These are phyloP conservation scores for Hygrophorus pudorinus DNA, from an alignment of 768 basidiomycete species.

Conservation along the genomic window DNA sequence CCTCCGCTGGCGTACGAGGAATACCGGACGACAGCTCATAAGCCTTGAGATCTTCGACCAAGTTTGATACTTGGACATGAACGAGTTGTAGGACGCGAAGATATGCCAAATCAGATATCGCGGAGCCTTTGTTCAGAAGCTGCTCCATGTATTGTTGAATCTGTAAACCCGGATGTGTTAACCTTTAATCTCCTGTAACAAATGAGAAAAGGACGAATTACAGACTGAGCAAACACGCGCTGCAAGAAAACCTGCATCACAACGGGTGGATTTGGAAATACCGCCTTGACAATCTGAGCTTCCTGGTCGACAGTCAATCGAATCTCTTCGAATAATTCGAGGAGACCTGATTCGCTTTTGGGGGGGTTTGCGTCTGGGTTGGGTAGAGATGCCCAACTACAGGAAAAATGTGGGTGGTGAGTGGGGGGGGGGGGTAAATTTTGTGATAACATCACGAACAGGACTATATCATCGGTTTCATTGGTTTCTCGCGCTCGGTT, in stretches of 20 bases:
- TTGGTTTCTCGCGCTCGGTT: slow-evolving; percentile 70
- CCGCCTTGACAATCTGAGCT: slow-evolving; percentile 95
- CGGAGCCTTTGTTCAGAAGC: slow-evolving; percentile 63
- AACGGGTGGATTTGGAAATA: slow-evolving; percentile 91
- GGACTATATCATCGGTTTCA: slow-evolving; percentile 40
- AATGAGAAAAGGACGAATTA: slow-evolving; percentile 26
- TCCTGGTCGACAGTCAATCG: slow-evolving; percentile 88
- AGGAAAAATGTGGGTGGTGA: neutral
- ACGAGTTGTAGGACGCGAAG: slow-evolving; percentile 85
- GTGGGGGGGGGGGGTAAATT: too few species aligned
- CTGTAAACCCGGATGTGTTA: slow-evolving; percentile 27
- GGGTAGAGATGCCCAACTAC: slow-evolving; percentile 73
- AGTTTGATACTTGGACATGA: slow-evolving; percentile 62
- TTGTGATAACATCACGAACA: slow-evolving; percentile 28
- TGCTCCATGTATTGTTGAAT: slow-evolving; percentile 96
- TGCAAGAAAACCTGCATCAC: slow-evolving; percentile 99
- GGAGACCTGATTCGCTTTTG: slow-evolving; percentile 67
- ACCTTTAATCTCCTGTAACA: neutral
- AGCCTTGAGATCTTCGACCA: slow-evolving; percentile 87
- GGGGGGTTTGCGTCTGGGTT: slow-evolving; percentile 75
- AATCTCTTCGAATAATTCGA: slow-evolving; percentile 79
- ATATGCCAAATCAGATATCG: slow-evolving; percentile 82
- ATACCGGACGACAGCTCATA: slow-evolving; percentile 73
- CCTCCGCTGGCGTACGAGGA: slow-evolving; percentile 55
- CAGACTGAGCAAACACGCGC: slow-evolving; percentile 94